Evolutionary conservation across 139 green algal species (phyloP).

Genomic region (Pycnococcus provasolii): DNA sequence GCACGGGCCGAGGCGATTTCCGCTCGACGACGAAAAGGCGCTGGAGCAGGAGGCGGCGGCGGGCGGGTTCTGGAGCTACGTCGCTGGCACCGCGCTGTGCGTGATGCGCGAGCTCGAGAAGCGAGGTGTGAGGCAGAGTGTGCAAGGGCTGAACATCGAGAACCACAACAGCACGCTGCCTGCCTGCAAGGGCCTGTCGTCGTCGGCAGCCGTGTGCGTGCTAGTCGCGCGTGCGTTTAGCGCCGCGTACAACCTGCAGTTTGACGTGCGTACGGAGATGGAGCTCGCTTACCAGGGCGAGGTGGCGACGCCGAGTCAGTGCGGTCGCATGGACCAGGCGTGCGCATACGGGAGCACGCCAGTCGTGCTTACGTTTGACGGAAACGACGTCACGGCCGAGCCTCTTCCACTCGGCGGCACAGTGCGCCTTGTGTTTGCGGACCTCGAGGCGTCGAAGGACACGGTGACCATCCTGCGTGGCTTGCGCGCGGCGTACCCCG

Average conservation of each 20-base stretch:
- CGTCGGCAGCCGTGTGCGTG: constrained; percentile 57
- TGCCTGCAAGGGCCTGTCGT: constrained; percentile 56
- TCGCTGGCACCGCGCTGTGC: constrained; percentile 47
- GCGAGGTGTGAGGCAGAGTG: constrained; percentile 15
- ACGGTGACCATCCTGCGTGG: constrained; percentile 50
- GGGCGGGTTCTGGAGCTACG: constrained; percentile 55
- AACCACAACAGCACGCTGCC: constrained; percentile 57
- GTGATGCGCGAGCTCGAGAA: constrained; percentile 31
- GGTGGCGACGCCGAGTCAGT: constrained; percentile 49
- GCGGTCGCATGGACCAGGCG: constrained; percentile 54
- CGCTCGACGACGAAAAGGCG: neutral
- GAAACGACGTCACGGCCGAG: constrained; percentile 40
- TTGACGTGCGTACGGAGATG: constrained; percentile 55
- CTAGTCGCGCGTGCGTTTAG: constrained; percentile 52
- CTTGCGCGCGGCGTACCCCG: constrained; percentile 50
- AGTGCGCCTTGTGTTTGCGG: constrained; percentile 39
- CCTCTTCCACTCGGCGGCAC: constrained; percentile 7
- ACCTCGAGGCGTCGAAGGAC: constrained; percentile 42
- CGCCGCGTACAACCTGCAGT: constrained; percentile 39
- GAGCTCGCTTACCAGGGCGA: constrained; percentile 54
- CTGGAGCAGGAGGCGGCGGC: constrained; percentile 33
- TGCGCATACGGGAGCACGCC: constrained; percentile 46
- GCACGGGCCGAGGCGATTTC: constrained; percentile 1
- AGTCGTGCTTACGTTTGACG: constrained; percentile 52
- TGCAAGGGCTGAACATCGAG: constrained; percentile 32